phyloP scores from a whole-genome alignment of 2,329 filamentous ascomycete genomes.

The Ramularia endophylla region DNA sequence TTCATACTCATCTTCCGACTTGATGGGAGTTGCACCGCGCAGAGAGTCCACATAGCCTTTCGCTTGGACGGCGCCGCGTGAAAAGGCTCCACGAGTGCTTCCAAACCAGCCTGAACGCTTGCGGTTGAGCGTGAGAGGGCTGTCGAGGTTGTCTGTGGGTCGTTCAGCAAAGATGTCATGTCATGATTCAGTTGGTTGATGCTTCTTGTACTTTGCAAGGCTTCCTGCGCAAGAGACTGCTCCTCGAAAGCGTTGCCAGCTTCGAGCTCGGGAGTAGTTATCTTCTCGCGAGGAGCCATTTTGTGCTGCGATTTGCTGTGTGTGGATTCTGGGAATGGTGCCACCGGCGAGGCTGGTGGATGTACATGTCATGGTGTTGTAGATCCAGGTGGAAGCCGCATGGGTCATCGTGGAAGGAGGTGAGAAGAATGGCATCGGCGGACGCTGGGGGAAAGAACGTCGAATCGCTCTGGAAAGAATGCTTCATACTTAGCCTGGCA shows the following conservation, averaged over 20 bases:
- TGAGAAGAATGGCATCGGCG: too few relatives aligned
- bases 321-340: too few relatives aligned
- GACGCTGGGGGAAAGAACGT: too few relatives aligned
- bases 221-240: constrained; percentile 13
- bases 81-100: constrained; percentile 14
- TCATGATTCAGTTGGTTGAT: not conserved
- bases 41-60: constrained; percentile 11
- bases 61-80: constrained; percentile 10
- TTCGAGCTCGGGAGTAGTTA: constrained; percentile 8
- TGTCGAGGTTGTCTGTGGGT: constrained; percentile 7
- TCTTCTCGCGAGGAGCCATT: constrained; percentile 9
- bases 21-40: not conserved
- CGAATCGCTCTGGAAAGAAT: too few relatives aligned
- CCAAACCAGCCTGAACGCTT: constrained; percentile 20
- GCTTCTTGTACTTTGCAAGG: constrained; percentile 9
- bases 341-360: too few relatives aligned
- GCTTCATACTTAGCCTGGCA: too few relatives aligned
- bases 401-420: too few relatives aligned
- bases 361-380: too few relatives aligned
- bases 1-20: not conserved
- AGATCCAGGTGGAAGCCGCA: too few relatives aligned
- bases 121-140: constrained; percentile 13
- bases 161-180: not conserved
- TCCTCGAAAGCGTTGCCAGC: constrained; percentile 3
- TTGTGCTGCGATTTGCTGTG: not conserved